Conservation (phyloP, 2,329 filamentous ascomycete genomes). For the Botryotinia convoluta region DNA sequence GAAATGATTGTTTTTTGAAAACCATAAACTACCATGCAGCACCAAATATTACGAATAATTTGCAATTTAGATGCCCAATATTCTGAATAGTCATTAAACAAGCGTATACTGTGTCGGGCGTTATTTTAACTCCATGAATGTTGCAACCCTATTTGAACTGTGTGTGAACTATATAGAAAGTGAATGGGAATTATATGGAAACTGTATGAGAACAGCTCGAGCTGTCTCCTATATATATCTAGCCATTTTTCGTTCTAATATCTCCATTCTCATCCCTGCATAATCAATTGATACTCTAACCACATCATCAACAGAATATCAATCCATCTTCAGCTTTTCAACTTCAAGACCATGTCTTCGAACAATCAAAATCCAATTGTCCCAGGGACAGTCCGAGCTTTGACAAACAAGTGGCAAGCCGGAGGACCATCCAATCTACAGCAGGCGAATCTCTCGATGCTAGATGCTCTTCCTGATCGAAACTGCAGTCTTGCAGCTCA, state of each 20-base stretch:
- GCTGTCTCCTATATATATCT: neutral
- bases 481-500: neutral
- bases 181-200: neutral
- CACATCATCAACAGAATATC: neutral
- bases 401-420: neutral
- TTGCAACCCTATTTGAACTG: neutral
- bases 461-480: neutral
- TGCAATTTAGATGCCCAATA: neutral
- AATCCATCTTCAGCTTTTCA: neutral
- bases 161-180: neutral
- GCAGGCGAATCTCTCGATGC: neutral
- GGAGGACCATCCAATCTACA: neutral
- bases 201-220: neutral
- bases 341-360: neutral
- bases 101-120: neutral
- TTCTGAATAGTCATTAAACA: neutral
- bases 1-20: neutral
- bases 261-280: neutral
- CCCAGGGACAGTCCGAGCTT: neutral
- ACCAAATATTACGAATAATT: neutral
- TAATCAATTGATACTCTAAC: neutral
- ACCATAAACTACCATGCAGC: neutral
- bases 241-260: neutral
- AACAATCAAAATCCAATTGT: neutral
- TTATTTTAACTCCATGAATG: neutral